Percentiles rank a stretch among this genome's conserved stretches.
Evolutionary conservation across 2,329 filamentous ascomycete genomes (phyloP).

Genomic region (Colletotrichum cereale): DNA sequence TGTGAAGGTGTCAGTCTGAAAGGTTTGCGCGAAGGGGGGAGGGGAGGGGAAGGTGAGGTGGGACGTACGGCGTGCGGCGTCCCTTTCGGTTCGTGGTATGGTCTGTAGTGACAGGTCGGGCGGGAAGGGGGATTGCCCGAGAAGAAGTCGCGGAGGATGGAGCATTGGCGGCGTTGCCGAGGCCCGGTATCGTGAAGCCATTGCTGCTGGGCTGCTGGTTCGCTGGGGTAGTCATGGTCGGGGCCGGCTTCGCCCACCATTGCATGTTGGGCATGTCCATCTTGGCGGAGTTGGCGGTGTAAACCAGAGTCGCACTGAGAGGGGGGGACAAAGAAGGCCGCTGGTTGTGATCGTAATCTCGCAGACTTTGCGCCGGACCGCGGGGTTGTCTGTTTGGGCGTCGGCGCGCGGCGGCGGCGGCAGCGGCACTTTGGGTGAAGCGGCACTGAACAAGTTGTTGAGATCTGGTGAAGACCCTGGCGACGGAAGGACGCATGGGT

Average conservation of each 20-base stretch:
- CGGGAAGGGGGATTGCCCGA: not conserved
- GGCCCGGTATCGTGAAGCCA: constrained; percentile 36
- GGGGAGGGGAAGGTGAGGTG: not conserved
- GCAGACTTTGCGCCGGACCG: not conserved
- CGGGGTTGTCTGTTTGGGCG: not conserved
- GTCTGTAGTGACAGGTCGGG: not conserved
- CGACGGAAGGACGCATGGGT: constrained; percentile 30
- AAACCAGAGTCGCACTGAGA: not conserved
- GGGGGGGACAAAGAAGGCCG: too few species aligned
- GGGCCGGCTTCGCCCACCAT: constrained; percentile 36
- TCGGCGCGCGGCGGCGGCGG: not conserved
- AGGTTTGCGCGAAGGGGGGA: not conserved
- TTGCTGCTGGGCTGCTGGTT: constrained; percentile 18
- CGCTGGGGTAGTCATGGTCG: constrained; percentile 1
- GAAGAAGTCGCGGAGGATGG: not conserved
- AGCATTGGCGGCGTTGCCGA: constrained; percentile 29
- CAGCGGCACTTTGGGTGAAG: not conserved
- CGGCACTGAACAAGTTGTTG: constrained; percentile 1
- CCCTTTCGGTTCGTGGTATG: constrained; percentile 7
- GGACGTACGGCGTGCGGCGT: constrained; percentile 17
- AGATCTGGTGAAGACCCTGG: constrained; percentile 25
- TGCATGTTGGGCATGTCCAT: constrained; percentile 32
- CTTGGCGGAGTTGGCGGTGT: not conserved
- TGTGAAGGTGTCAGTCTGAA: not conserved
- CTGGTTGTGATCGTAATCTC: not conserved